Percentiles rank a stretch among this genome's conserved stretches.
Evolutionary conservation across 2,329 filamentous ascomycete species (phyloP).

Genomic region (Gaeumannomyces sp.): DNA sequence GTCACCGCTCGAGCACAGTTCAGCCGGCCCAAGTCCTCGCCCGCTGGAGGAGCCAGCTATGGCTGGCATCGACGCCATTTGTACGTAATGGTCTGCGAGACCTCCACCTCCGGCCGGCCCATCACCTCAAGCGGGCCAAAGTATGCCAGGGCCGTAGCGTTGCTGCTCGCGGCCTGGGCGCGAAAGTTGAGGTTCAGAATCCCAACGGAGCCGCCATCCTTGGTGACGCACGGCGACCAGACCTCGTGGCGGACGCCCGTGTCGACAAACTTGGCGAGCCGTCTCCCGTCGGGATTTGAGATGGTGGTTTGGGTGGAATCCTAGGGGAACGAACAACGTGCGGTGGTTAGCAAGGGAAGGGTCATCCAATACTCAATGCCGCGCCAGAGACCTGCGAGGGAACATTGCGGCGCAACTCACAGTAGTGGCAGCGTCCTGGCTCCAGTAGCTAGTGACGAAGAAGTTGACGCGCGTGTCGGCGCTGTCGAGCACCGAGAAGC

Average conservation of each 20-base stretch:
- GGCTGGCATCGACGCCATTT: background rate
- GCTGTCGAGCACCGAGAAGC: conserved; percentile 37
- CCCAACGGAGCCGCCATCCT: conserved; percentile 28
- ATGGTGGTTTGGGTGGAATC: conserved; percentile 1
- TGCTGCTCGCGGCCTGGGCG: conserved; percentile 32
- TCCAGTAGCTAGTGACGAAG: conserved; percentile 42
- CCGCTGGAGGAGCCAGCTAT: background rate
- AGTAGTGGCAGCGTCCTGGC: conserved; percentile 36
- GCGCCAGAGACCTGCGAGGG: too few relatives aligned
- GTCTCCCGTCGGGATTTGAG: background rate
- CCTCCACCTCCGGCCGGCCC: background rate
- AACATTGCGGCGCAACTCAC: conserved; percentile 16
- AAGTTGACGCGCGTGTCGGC: conserved; percentile 36
- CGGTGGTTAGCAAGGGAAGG: background rate
- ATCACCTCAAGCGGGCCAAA: conserved; percentile 8
- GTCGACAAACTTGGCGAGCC: conserved; percentile 1
- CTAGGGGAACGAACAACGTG: background rate
- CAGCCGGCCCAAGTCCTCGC: too few relatives aligned
- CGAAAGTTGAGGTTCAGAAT: conserved; percentile 43
- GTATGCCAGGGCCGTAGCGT: conserved; percentile 20
- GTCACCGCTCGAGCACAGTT: too few relatives aligned
- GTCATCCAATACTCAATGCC: too few relatives aligned
- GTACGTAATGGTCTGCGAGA: conserved; percentile 3
- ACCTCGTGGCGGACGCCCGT: conserved; percentile 16
- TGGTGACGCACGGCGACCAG: conserved; percentile 32